Evolutionary conservation across 2,329 filamentous ascomycete species (phyloP).

Genomic region (Seiridium unicorne): DNA sequence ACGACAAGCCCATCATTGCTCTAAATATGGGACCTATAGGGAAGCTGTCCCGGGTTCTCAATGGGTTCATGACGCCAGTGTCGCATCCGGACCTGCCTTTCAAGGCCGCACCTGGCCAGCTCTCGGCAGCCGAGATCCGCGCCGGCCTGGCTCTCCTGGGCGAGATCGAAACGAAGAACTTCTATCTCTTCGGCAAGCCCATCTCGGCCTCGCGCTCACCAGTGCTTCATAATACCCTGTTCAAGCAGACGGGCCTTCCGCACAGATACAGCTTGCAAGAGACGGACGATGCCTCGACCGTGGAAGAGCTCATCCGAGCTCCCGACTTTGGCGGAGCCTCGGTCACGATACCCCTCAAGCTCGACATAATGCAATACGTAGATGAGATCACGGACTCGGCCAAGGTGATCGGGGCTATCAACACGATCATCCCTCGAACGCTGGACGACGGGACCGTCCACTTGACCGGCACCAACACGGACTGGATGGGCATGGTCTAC

Average conservation of each 20-base stretch:
- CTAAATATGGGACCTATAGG: slow-evolving; percentile 92
- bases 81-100: slow-evolving; percentile 86
- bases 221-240: slow-evolving; percentile 84
- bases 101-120: slow-evolving; percentile 89
- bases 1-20: slow-evolving; percentile 83
- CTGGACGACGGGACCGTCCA: slow-evolving; percentile 40
- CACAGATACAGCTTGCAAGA: slow-evolving; percentile 78
- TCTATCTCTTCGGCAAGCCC: slow-evolving; percentile 86
- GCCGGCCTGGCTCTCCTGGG: slow-evolving; percentile 76
- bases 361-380: slow-evolving; percentile 78
- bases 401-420: slow-evolving; percentile 83
- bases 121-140: slow-evolving; percentile 87
- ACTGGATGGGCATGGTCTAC: slow-evolving; percentile 89
- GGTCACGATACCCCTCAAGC: slow-evolving; percentile 92
- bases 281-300: slow-evolving; percentile 62
- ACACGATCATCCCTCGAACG: slow-evolving; percentile 75
- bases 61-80: slow-evolving; percentile 91
- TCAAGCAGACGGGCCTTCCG: slow-evolving; percentile 73
- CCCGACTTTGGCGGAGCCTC: slow-evolving; percentile 87
- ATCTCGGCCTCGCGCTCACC: slow-evolving; percentile 82
- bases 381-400: slow-evolving; percentile 81
- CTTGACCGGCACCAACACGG: slow-evolving; percentile 87
- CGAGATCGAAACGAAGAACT: slow-evolving; percentile 71
- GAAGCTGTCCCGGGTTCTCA: slow-evolving; percentile 86
- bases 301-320: slow-evolving; percentile 64